Conservation (phyloP, 495 filamentous ascomycete species). For the Neurospora africana region DNA sequence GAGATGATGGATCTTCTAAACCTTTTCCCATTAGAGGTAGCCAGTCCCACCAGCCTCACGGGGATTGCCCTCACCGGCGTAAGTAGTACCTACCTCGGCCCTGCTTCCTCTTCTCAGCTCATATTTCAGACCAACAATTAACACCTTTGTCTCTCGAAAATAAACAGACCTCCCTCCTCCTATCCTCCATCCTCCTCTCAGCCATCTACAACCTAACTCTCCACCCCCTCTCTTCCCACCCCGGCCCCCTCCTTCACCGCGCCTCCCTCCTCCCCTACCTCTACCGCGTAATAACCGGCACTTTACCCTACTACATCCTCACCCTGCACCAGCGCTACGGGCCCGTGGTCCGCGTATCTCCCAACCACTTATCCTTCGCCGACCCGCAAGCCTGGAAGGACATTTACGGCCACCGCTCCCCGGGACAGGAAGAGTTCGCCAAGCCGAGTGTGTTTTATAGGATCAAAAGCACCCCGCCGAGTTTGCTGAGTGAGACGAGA, state of each 20-base stretch:
- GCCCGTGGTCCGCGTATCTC: conserved; percentile 44
- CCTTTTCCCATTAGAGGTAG: neutral
- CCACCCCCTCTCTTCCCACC: conserved; percentile 41
- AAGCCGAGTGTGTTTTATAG: conserved; percentile 25
- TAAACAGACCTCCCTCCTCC: neutral
- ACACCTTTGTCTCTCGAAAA: neutral
- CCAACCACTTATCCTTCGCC: conserved; percentile 43
- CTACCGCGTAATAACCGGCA: conserved; percentile 7
- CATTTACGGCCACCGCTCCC: conserved; percentile 43
- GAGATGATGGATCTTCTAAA: neutral
- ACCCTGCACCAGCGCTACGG: conserved; percentile 39
- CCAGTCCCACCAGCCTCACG: neutral
- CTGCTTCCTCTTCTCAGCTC: neutral
- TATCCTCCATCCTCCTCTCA: neutral
- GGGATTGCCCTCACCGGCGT: neutral
- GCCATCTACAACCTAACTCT: conserved; percentile 38
- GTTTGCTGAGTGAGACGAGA: conserved; percentile 18
- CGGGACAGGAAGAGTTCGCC: conserved; percentile 18
- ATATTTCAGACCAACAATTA: neutral
- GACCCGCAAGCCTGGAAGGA: conserved; percentile 43
- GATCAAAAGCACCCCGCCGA: neutral
- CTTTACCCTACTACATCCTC: conserved; percentile 4
- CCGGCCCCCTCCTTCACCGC: conserved; percentile 37
- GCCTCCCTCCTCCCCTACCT: conserved; percentile 28
- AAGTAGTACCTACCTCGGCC: neutral